phyloP scores from a whole-genome alignment of 352 stramenopile species.

The Phytophthora gonapodyides region DNA sequence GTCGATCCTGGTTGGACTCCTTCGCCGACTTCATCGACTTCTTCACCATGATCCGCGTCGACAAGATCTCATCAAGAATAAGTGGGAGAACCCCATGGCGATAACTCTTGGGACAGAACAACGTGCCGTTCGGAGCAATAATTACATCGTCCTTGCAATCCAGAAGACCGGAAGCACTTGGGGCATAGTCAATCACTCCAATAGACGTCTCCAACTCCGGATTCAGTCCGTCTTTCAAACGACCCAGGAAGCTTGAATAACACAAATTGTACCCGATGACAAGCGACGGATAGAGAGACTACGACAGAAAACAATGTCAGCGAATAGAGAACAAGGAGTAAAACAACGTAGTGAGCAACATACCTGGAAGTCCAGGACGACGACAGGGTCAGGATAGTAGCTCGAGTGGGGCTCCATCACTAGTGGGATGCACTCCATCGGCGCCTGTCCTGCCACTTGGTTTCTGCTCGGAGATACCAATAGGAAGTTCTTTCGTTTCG shows the following conservation, averaged over 20 bases:
- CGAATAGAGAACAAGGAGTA: not conserved
- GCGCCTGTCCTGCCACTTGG: constrained; percentile 88
- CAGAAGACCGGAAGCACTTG: constrained; percentile 49
- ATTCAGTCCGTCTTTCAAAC: constrained; percentile 83
- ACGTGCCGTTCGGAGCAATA: constrained; percentile 93
- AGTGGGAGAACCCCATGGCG: constrained; percentile 96
- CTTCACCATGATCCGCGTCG: constrained; percentile 99
- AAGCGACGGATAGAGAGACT: constrained; percentile 99
- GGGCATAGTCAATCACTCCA: constrained; percentile 63
- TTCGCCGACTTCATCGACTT: constrained; percentile 95
- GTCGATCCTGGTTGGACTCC: constrained; percentile 55
- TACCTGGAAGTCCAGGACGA: constrained; percentile 98
- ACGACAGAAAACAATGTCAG: not conserved
- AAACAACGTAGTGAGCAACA: not conserved
- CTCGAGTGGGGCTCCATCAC: constrained; percentile 96
- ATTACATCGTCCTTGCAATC: constrained; percentile 55
- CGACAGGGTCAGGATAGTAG: constrained; percentile 97
- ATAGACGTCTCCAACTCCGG: constrained; percentile 67
- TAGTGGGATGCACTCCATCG: constrained; percentile 93
- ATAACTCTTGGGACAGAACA: constrained; percentile 94
- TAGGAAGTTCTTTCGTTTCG: constrained; percentile 89
- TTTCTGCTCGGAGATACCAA: constrained; percentile 77
- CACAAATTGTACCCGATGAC: constrained; percentile 99
- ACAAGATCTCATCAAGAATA: constrained; percentile 96
- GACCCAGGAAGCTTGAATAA: constrained; percentile 96